These are phyloP conservation scores for Pseudognaphalium luteoalbum DNA, from an alignment of 129 eudicot genomes.

Conservation along the genomic window DNA sequence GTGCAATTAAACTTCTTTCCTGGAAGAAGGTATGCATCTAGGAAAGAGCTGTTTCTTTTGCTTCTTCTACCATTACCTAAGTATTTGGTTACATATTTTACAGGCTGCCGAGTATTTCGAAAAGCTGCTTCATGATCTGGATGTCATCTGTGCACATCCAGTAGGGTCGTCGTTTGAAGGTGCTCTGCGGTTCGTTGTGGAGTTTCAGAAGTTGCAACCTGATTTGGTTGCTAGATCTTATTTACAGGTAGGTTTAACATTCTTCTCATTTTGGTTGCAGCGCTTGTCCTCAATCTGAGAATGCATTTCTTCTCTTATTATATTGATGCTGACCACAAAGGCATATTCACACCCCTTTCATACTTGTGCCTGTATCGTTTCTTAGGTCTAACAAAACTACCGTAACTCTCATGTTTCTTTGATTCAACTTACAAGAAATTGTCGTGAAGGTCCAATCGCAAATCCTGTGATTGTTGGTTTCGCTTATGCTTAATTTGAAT, in stretches of 20 bases:
- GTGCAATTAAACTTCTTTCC: slow-evolving; percentile 74
- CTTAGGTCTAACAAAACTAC: neutral
- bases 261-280: neutral
- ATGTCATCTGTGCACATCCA: slow-evolving; percentile 70
- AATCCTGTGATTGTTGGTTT: neutral
- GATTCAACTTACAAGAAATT: neutral
- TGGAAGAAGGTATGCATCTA: slow-evolving; percentile 70
- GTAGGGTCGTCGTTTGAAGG: slow-evolving; percentile 63
- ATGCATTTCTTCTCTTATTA: neutral
- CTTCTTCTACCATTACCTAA: neutral
- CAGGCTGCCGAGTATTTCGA: slow-evolving; percentile 90
- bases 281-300: neutral
- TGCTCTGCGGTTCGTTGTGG: slow-evolving; percentile 68
- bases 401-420: neutral
- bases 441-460: neutral
- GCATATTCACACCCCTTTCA: neutral
- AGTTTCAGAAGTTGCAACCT: slow-evolving; percentile 80
- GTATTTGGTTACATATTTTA: slow-evolving; percentile 1
- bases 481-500: neutral
- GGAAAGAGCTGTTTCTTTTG: neutral
- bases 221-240: slow-evolving; percentile 94
- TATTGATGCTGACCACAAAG: too few species aligned
- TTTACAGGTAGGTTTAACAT: slow-evolving; percentile 61
- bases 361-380: neutral
- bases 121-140: slow-evolving; percentile 90